phyloP scores from a whole-genome alignment of 2,329 filamentous ascomycete species.

The Phaeosphaeria sp. region DNA sequence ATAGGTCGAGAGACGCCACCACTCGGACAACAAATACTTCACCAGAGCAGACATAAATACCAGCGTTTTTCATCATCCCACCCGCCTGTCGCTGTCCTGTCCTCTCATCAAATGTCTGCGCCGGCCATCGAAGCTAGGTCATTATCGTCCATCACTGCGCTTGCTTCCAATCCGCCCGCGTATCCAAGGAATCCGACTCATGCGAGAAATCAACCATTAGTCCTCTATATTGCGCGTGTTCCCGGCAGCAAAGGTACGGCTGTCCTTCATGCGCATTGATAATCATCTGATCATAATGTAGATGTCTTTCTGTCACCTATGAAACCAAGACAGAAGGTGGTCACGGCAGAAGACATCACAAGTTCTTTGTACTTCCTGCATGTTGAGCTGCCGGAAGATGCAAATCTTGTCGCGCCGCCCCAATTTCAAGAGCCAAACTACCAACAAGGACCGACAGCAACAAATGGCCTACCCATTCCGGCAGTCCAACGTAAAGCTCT shows the following conservation, averaged over 20 bases:
- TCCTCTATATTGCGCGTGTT: slow-evolving; percentile 90
- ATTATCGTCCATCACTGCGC: slow-evolving; percentile 75
- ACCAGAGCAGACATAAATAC: slow-evolving; percentile 8
- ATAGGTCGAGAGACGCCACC: slow-evolving; percentile 17
- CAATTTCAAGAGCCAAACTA: slow-evolving; percentile 19
- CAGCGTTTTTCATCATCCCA: slow-evolving; percentile 14
- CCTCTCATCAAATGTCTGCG: slow-evolving; percentile 34
- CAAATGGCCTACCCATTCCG: slow-evolving; percentile 18
- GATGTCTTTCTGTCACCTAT: slow-evolving; percentile 92
- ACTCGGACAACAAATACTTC: slow-evolving; percentile 8
- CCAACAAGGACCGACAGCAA: slow-evolving; percentile 8
- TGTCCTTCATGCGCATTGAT: slow-evolving; percentile 2
- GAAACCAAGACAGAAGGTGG: slow-evolving; percentile 86
- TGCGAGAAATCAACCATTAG: slow-evolving; percentile 71
- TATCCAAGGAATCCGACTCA: slow-evolving; percentile 81
- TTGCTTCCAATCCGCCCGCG: slow-evolving; percentile 85
- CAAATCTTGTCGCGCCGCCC: slow-evolving; percentile 40
- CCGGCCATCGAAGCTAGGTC: slow-evolving; percentile 77
- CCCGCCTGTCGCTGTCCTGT: slow-evolving; percentile 11
- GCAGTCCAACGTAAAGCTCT: slow-evolving; percentile 42
- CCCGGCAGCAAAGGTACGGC: slow-evolving; percentile 82
- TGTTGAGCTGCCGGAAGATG: slow-evolving; percentile 67
- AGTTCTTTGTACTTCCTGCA: slow-evolving; percentile 93
- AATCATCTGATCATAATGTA: slow-evolving; percentile 47
- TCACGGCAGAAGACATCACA: slow-evolving; percentile 85